phyloP scores from a whole-genome alignment of 495 filamentous ascomycete species.

The Aspergillus nidulans region DNA sequence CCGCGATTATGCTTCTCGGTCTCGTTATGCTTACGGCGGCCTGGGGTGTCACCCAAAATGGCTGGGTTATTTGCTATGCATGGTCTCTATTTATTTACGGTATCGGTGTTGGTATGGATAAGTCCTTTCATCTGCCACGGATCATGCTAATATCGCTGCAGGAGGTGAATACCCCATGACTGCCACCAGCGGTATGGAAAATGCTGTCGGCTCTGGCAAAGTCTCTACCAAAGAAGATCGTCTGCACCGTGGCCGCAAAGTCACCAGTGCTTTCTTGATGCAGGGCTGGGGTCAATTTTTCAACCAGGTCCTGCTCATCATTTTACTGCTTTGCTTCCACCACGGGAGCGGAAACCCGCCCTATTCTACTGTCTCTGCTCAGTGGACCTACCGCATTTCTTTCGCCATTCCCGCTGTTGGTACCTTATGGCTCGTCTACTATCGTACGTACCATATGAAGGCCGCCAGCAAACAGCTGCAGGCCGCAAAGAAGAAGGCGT shows the following conservation, averaged over 20 bases:
- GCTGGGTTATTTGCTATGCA: conserved; percentile 90
- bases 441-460: conserved; percentile 86
- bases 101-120: conserved; percentile 67
- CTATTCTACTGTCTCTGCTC: conserved; percentile 64
- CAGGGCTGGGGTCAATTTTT: conserved; percentile 93
- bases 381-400: conserved; percentile 81
- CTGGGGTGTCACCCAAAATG: conserved; percentile 77
- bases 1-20: conserved; percentile 86
- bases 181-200: conserved; percentile 92
- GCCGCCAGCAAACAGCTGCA: conserved; percentile 66
- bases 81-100: conserved; percentile 90
- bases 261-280: conserved; percentile 92
- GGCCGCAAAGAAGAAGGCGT: conserved; percentile 73
- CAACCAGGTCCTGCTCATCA: conserved; percentile 81
- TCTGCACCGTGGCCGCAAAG: conserved; percentile 87
- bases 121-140: not conserved
- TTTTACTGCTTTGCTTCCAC: conserved; percentile 78
- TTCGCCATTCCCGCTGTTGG: conserved; percentile 83
- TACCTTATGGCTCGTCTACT: conserved; percentile 89
- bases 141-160: conserved; percentile 15
- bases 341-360: conserved; percentile 65
- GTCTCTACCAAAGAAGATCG: conserved; percentile 85
- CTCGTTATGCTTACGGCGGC: conserved; percentile 80
- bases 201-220: conserved; percentile 75
- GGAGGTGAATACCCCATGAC: conserved; percentile 91